Conservation (phyloP, 1,284 basidiomycete species). For the Puccinia hordei region DNA sequence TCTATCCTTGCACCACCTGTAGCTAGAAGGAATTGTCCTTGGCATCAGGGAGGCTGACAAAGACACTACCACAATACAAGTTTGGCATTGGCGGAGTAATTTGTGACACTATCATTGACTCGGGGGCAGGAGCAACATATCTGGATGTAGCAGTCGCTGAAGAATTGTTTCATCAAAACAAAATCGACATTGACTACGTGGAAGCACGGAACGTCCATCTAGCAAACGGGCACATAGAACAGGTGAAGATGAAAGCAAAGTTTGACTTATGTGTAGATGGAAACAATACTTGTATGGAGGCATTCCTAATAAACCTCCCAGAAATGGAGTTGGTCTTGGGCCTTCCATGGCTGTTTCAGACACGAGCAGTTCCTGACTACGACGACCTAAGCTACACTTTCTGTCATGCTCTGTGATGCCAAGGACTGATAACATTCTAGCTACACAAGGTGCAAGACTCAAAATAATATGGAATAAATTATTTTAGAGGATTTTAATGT, state of each 20-base stretch:
- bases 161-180: background rate
- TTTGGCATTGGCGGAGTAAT: background rate
- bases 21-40: too few species aligned
- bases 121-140: constrained; percentile 1
- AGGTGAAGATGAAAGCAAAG: background rate
- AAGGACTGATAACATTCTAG: too few species aligned
- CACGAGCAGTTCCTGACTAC: background rate
- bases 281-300: too few species aligned
- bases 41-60: too few species aligned
- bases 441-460: too few species aligned
- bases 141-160: background rate
- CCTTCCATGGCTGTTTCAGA: background rate
- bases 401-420: too few species aligned
- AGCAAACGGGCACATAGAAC: background rate
- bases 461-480: too few species aligned
- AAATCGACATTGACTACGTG: background rate
- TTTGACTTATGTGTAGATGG: background rate
- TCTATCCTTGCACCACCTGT: too few species aligned
- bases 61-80: background rate
- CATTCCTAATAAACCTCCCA: background rate
- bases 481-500: too few species aligned
- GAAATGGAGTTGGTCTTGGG: constrained; percentile 4
- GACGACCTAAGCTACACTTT: too few species aligned
- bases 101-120: constrained; percentile 11
- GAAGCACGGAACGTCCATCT: background rate